These are phyloP conservation scores for Kregervanrija fluxuum DNA, from an alignment of 805 yeast genomes.

Conservation along the genomic window DNA sequence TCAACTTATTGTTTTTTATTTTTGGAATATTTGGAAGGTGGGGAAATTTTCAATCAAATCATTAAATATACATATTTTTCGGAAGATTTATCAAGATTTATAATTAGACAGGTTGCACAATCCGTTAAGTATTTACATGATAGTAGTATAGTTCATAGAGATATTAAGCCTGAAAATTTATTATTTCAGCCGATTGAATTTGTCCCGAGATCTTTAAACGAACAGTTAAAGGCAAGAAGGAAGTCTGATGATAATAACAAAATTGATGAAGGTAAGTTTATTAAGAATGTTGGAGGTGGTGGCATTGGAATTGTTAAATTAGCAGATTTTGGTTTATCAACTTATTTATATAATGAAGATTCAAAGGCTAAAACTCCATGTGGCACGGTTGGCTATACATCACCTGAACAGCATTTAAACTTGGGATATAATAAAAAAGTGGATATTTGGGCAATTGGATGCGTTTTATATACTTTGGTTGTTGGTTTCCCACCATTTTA, in stretches of 20 bases:
- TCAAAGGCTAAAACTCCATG: conserved; percentile 61
- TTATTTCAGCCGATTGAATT: conserved; percentile 51
- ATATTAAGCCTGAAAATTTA: conserved; percentile 75
- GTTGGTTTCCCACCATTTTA: conserved; percentile 75
- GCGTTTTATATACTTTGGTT: conserved; percentile 59
- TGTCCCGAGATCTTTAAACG: conserved; percentile 34
- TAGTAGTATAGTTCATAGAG: conserved; percentile 70
- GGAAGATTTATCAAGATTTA: conserved; percentile 65
- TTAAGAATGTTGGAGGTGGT: conserved; percentile 50
- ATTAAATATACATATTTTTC: conserved; percentile 71
- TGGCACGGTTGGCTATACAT: conserved; percentile 71
- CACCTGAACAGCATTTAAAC: conserved; percentile 61
- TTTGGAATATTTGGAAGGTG: conserved; percentile 66
- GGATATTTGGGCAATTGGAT: conserved; percentile 70
- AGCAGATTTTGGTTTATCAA: conserved; percentile 68
- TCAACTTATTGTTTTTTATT: conserved; percentile 51
- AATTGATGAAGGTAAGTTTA: conserved; percentile 54
- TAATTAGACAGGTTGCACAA: conserved; percentile 61
- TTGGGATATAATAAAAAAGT: conserved; percentile 58
- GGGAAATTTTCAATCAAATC: conserved; percentile 76
- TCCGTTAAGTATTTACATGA: conserved; percentile 68
- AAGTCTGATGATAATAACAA: conserved; percentile 53
- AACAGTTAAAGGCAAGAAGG: conserved; percentile 36
- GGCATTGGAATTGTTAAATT: conserved; percentile 56
- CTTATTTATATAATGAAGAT: conserved; percentile 37